Evolutionary conservation across 2,329 filamentous ascomycete genomes (phyloP).

Genomic region (Cladophialophora chaetospira): DNA sequence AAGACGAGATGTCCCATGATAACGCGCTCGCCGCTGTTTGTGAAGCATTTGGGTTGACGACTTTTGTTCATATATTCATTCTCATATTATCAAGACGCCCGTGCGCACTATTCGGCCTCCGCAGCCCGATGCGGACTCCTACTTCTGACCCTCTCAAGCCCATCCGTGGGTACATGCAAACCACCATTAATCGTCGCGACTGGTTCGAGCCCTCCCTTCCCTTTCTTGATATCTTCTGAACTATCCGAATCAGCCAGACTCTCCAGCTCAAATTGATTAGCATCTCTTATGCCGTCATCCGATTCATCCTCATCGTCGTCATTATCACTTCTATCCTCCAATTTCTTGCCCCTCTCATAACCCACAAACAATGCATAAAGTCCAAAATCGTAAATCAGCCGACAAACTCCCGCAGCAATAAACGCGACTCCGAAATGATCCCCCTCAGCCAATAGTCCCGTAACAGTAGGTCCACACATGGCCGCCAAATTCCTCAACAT

Average conservation of each 20-base stretch:
- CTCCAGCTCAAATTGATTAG: constrained; percentile 22
- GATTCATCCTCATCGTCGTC: background rate
- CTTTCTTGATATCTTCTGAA: background rate
- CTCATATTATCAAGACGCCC: too few relatives aligned
- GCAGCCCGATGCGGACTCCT: constrained; percentile 27
- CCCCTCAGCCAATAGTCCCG: constrained; percentile 57
- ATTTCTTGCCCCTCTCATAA: constrained; percentile 15
- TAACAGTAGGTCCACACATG: constrained; percentile 57
- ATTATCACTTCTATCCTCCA: constrained; percentile 41
- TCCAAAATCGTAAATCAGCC: constrained; percentile 61
- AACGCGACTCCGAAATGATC: constrained; percentile 64
- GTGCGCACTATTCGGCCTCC: background rate
- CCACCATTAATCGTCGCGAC: background rate
- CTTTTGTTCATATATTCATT: too few relatives aligned
- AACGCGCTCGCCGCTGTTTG: too few relatives aligned
- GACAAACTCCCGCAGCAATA: constrained; percentile 56
- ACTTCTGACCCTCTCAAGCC: constrained; percentile 20
- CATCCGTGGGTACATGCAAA: background rate
- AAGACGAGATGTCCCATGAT: too few relatives aligned
- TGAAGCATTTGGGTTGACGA: too few relatives aligned
- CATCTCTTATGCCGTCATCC: background rate
- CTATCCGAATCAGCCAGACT: constrained; percentile 17
- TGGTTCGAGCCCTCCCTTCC: background rate
- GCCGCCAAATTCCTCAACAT: constrained; percentile 63
- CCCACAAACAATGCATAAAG: constrained; percentile 59